These are phyloP conservation scores for Suillus fuscotomentosus DNA, from an alignment of 768 basidiomycete species.

Conservation along the genomic window DNA sequence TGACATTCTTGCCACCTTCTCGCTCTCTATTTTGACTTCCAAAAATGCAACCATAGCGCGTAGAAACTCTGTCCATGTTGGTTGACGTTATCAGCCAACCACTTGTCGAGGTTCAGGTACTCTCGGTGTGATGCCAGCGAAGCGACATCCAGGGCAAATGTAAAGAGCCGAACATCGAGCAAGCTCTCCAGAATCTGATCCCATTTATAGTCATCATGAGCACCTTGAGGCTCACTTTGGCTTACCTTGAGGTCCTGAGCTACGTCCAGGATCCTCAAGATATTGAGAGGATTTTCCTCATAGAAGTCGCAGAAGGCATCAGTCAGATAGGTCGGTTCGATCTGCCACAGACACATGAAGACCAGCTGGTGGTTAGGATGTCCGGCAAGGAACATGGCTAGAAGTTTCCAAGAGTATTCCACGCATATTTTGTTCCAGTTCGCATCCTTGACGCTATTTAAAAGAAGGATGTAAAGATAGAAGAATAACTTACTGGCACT, in stretches of 20 bases:
- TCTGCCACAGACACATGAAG: constrained; percentile 95
- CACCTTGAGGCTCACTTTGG: constrained; percentile 6
- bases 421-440: constrained; percentile 85
- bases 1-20: constrained; percentile 71
- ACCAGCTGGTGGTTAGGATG: constrained; percentile 96
- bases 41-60: constrained; percentile 86
- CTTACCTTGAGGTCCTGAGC: constrained; percentile 91
- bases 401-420: constrained; percentile 83
- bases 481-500: constrained; percentile 65
- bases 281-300: constrained; percentile 87
- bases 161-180: constrained; percentile 84
- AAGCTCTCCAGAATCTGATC: constrained; percentile 86
- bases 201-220: constrained; percentile 7
- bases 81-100: constrained; percentile 87
- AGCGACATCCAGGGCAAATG: constrained; percentile 91
- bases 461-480: constrained; percentile 6
- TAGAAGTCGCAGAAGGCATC: constrained; percentile 91
- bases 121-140: constrained; percentile 91
- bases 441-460: constrained; percentile 48
- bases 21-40: constrained; percentile 90
- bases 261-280: constrained; percentile 91
- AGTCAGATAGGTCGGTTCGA: constrained; percentile 81
- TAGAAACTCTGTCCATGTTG: constrained; percentile 83
- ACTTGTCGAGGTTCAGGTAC: constrained; percentile 94
- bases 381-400: constrained; percentile 88